phyloP scores from a whole-genome alignment of 2,329 filamentous ascomycete genomes.

The Gnomoniopsis smithogilvyi region DNA sequence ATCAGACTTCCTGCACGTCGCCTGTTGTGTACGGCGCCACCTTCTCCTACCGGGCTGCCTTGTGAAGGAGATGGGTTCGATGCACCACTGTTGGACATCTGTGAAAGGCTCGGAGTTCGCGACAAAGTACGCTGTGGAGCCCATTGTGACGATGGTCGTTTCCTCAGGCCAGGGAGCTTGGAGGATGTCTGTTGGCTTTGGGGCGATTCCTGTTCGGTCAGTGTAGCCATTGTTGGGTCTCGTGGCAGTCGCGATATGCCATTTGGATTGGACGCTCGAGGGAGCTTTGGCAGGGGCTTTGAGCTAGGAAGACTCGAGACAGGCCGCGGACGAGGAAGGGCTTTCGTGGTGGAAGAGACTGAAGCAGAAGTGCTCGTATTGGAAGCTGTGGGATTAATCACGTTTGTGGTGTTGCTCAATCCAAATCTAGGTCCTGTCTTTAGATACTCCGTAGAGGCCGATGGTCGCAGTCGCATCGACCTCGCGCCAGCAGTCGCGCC shows the following conservation, averaged over 20 bases:
- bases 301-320: slow-evolving; percentile 13
- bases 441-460: slow-evolving; percentile 13
- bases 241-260: slow-evolving; percentile 7
- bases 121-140: neutral
- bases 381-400: neutral
- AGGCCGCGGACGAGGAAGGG: slow-evolving; percentile 8
- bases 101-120: slow-evolving; percentile 10
- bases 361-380: neutral
- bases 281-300: slow-evolving; percentile 3
- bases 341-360: neutral
- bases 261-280: neutral
- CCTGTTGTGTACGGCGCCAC: neutral
- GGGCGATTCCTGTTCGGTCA: slow-evolving; percentile 8
- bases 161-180: slow-evolving; percentile 8
- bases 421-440: neutral
- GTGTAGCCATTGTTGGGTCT: slow-evolving; percentile 12
- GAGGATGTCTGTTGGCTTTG: neutral
- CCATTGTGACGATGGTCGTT: slow-evolving; percentile 9
- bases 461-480: slow-evolving; percentile 8
- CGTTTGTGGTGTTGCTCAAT: slow-evolving; percentile 1
- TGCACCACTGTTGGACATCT: slow-evolving; percentile 3
- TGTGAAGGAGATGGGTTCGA: slow-evolving; percentile 7
- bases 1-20: slow-evolving; percentile 4
- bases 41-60: slow-evolving; percentile 7
- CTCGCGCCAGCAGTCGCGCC: neutral